These are phyloP conservation scores for Chondrus crispus DNA, from an alignment of 23 red algal species.

Conservation along the genomic window DNA sequence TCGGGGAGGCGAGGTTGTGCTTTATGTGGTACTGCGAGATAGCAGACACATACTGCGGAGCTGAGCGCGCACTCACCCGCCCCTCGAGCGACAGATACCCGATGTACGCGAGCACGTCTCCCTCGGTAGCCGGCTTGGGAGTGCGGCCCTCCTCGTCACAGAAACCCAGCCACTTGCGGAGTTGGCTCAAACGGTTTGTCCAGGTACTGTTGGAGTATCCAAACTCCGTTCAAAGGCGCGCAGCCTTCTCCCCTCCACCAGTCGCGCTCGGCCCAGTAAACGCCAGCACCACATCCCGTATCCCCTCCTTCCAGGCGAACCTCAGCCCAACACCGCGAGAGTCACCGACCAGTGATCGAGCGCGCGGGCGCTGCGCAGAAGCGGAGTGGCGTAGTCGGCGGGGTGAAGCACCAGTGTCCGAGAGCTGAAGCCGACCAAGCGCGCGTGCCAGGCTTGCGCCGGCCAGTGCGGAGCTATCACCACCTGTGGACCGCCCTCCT, in stretches of 20 bases:
- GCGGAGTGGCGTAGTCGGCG: neutral
- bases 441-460: neutral
- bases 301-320: neutral
- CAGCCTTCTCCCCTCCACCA: neutral
- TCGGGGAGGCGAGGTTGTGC: neutral
- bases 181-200: neutral
- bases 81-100: neutral
- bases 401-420: neutral
- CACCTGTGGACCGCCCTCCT: neutral
- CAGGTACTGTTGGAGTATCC: neutral
- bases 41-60: neutral
- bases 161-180: neutral
- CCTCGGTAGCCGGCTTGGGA: neutral
- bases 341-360: neutral
- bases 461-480: constrained; percentile 1
- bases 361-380: neutral
- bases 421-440: neutral
- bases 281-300: neutral
- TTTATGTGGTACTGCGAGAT: neutral
- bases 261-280: neutral
- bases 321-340: neutral
- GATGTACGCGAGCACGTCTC: neutral
- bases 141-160: neutral
- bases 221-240: neutral
- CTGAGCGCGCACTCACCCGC: neutral